Percentiles rank a stretch among this genome's conserved stretches.
These are phyloP conservation scores for Blastobotrys muscicola DNA, from an alignment of 805 yeast species.

Conservation along the genomic window DNA sequence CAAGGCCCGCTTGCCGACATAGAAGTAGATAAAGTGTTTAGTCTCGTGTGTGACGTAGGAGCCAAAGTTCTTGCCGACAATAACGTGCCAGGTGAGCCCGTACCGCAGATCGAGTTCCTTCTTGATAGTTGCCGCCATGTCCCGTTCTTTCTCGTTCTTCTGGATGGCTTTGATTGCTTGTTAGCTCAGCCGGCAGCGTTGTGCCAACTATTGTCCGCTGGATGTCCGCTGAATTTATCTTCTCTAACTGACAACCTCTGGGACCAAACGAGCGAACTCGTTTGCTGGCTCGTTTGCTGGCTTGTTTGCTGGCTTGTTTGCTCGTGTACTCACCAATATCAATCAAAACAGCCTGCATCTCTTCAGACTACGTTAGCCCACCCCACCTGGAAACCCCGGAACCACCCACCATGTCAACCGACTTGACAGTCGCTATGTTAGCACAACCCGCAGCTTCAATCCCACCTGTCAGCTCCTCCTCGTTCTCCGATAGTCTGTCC, in stretches of 20 bases:
- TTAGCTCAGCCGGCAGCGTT: neutral
- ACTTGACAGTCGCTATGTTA: constrained; percentile 15
- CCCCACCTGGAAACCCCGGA: neutral
- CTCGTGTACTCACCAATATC: constrained; percentile 20
- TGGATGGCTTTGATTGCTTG: constrained; percentile 35
- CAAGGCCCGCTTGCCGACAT: constrained; percentile 43
- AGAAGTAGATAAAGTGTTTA: constrained; percentile 47
- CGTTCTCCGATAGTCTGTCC: neutral
- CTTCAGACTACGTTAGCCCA: constrained; percentile 15
- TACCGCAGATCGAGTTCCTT: constrained; percentile 46
- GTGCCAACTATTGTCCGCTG: neutral
- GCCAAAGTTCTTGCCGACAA: constrained; percentile 54
- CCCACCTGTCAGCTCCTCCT: neutral
- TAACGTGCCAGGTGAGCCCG: constrained; percentile 56
- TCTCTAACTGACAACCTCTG: too few species aligned
- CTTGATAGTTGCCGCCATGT: constrained; percentile 48
- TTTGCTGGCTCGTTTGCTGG: too few species aligned
- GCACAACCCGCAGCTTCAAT: neutral
- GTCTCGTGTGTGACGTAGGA: constrained; percentile 48
- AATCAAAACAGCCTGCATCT: constrained; percentile 23
- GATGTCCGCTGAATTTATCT: neutral
- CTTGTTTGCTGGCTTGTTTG: too few species aligned
- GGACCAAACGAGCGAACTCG: too few species aligned
- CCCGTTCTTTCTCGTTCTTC: constrained; percentile 40
- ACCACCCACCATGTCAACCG: constrained; percentile 27